Conservation (phyloP, 129 eudicot species). For the Cynara cardunculus region DNA sequence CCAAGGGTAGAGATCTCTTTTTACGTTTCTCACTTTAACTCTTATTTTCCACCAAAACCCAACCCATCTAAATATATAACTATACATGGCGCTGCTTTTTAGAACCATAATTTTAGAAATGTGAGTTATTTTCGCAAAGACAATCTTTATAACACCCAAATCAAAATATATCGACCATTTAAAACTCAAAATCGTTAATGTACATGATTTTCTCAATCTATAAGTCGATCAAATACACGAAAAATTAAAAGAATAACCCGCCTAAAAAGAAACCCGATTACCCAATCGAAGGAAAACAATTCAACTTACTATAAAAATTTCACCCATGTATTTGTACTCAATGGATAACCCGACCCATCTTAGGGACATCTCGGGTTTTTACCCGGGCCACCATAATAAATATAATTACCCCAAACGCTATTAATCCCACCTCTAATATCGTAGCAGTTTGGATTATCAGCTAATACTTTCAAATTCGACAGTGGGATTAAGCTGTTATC, state of each 20-base stretch:
- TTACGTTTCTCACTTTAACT: too few relatives aligned
- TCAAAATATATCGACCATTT: slow-evolving; percentile 18
- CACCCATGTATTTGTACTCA: slow-evolving; percentile 26
- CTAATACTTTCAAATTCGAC: slow-evolving; percentile 54
- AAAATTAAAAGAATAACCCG: slow-evolving; percentile 25
- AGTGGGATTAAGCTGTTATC: slow-evolving; percentile 70
- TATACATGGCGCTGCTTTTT: too few relatives aligned
- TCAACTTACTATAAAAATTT: slow-evolving; percentile 13
- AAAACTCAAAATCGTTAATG: slow-evolving; percentile 25
- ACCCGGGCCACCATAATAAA: slow-evolving; percentile 96
- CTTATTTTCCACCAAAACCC: too few relatives aligned
- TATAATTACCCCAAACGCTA: slow-evolving; percentile 88
- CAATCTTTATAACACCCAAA: background rate
- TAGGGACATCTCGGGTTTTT: slow-evolving; percentile 67
- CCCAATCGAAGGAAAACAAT: slow-evolving; percentile 9
- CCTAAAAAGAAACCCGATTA: slow-evolving; percentile 7
- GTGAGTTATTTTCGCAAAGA: background rate
- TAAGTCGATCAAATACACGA: slow-evolving; percentile 11
- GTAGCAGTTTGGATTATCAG: slow-evolving; percentile 89
- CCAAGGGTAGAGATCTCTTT: too few relatives aligned
- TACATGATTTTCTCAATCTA: slow-evolving; percentile 26
- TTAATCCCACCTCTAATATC: slow-evolving; percentile 77
- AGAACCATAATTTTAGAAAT: background rate
- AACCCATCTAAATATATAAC: too few relatives aligned
- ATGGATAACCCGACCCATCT: slow-evolving; percentile 6